Percentiles rank a stretch among this genome's conserved stretches.
Evolutionary conservation across 345 rosid species (phyloP).

Genomic region (Linum tenue): DNA sequence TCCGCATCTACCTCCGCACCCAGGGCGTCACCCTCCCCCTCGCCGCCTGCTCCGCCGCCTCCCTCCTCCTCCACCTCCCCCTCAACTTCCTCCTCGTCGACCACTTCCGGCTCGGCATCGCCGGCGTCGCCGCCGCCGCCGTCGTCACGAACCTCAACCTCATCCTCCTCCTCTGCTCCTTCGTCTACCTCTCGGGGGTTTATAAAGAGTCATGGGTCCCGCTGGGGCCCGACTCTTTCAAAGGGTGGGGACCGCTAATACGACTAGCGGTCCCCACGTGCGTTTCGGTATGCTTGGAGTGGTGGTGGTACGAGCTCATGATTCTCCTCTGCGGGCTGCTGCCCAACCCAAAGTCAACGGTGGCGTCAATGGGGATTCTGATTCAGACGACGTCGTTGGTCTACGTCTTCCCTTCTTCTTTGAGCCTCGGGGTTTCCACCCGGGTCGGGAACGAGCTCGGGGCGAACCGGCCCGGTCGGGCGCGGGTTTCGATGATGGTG

Average conservation of each 20-base stretch:
- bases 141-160: constrained; percentile 83
- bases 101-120: constrained; percentile 67
- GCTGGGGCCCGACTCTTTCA: constrained; percentile 60
- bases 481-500: constrained; percentile 71
- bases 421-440: constrained; percentile 85
- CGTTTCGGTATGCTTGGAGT: constrained; percentile 84
- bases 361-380: constrained; percentile 93
- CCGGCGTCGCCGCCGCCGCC: constrained; percentile 86
- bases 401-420: constrained; percentile 85
- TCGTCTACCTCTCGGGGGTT: constrained; percentile 61
- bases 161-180: constrained; percentile 51
- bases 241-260: constrained; percentile 86
- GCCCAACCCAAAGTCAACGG: constrained; percentile 69
- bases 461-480: constrained; percentile 67
- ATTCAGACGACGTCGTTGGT: constrained; percentile 85
- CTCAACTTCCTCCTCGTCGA: constrained; percentile 66
- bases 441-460: constrained; percentile 90
- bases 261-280: constrained; percentile 83
- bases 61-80: constrained; percentile 75
- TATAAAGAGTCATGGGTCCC: constrained; percentile 75
- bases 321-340: constrained; percentile 82
- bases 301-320: constrained; percentile 99
- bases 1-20: constrained; percentile 72
- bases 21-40: constrained; percentile 83
- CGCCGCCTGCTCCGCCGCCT: constrained; percentile 77